These are phyloP conservation scores for Suhomyces atakaporum DNA, from an alignment of 1,139 yeast genomes.

Conservation along the genomic window DNA sequence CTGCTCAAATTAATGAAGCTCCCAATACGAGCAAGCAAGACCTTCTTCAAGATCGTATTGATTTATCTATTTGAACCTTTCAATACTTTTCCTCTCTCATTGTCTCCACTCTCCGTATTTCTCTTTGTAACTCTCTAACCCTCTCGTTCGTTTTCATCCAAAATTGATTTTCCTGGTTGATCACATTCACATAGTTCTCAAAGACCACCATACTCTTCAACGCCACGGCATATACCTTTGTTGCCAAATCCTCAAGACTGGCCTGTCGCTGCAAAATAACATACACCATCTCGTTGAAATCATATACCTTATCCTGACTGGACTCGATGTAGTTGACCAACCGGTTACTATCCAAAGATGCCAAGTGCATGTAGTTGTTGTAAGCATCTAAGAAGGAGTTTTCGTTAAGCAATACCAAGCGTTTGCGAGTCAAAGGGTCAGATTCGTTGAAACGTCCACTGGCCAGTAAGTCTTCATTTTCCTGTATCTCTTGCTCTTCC, in stretches of 20 bases:
- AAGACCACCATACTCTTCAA: constrained; percentile 33
- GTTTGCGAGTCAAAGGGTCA: no score
- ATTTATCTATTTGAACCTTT: constrained; percentile 11
- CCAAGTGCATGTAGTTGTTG: constrained; percentile 23
- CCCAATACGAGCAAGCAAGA: no score
- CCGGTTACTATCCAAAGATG: constrained; percentile 23
- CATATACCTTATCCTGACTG: constrained; percentile 21
- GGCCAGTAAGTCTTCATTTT: no score
- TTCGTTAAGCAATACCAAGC: constrained; percentile 24
- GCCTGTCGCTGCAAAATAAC: constrained; percentile 13
- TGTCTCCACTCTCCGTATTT: no score
- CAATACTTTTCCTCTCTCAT: no score
- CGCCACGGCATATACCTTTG: constrained; percentile 24
- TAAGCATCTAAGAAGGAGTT: constrained; percentile 24
- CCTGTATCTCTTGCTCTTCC: constrained; percentile 6
- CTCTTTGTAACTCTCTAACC: constrained; percentile 16
- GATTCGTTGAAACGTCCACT: no score
- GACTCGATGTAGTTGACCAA: constrained; percentile 24
- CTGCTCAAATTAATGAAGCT: no score
- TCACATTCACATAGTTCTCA: constrained; percentile 27
- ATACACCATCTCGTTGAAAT: constrained; percentile 17
- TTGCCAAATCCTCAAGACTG: constrained; percentile 20
- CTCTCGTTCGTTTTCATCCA: constrained; percentile 26
- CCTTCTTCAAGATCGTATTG: no score
- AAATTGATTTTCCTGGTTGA: constrained; percentile 27